Base-by-base conservation (phyloP, 805 yeast species). In the Pichia membranifaciens region DNA sequence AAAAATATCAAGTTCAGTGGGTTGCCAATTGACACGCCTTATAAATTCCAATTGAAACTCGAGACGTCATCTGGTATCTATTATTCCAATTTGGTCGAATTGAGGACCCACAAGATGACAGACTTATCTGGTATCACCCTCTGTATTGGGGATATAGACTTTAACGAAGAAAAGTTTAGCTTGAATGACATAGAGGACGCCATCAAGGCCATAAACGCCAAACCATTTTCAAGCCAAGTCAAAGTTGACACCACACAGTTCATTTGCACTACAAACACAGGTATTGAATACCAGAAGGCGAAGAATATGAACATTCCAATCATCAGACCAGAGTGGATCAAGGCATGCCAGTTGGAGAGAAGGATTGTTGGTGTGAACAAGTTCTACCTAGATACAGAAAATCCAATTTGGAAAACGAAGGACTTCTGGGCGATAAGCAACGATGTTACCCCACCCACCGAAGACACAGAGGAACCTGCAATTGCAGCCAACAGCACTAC, bases 241-340 rank as follows among this genome's bases (percentile, higher is more conserved):
- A 76, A 76, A 54, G 85, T 91, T 47, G 97, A 91, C 59, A 93
- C 99, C 1, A 93, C 99, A 1, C 99, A 93, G 65, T 93, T 84
- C 59, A 73, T 93, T n/a, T 76, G 85, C 52, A 83, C 95, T 15
- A 74, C 77, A 18, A 81, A 81, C 42, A 70, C 70, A 37, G 88
- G 87, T n/a, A 66, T 71, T 44, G 74, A 82, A 16, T 85, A 78
- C 69, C 73, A 81, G 52, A 83, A 80, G 61, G 99, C 98, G 1
- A 74, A 76, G 51, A 89, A 84, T 45, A 78, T 80, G 70, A 93
- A 89, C 61, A 88, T 93, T 47, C 99, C 99, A 2, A 78, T 93
- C 35, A 90, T 93, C 23, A 78, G 96, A 64, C 98, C 99, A 0
- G 97, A 93, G 63, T 93, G 98, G 98, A 71, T 93, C 48, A 84